phyloP scores from a whole-genome alignment of 2,329 filamentous ascomycete species.

The Exophiala alcalophila region DNA sequence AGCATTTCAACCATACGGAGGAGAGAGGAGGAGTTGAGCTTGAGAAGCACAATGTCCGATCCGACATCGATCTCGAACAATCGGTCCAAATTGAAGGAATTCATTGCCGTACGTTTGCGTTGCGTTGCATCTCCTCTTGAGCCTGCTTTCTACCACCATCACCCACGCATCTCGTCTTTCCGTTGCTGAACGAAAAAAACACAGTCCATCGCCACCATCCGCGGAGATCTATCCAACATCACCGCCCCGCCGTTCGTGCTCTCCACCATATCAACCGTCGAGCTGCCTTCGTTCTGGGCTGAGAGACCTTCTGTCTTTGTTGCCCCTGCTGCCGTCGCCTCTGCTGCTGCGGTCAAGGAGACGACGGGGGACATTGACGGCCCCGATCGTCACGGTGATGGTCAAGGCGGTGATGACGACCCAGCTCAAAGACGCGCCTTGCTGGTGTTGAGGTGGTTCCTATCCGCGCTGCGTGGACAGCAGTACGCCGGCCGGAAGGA shows the following conservation, averaged over 20 bases:
- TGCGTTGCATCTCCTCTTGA: background rate
- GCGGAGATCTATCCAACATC: conserved; percentile 74
- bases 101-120: conserved; percentile 28
- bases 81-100: conserved; percentile 34
- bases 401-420: no score
- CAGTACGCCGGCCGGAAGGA: conserved; percentile 37
- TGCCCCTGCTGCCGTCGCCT: conserved; percentile 76
- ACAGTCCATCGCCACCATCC: conserved; percentile 73
- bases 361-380: no score
- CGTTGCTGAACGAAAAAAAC: background rate
- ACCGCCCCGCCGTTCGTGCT: conserved; percentile 82
- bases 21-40: no score
- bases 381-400: no score
- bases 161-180: conserved; percentile 27
- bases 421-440: conserved; percentile 78
- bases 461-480: conserved; percentile 88
- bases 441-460: conserved; percentile 93
- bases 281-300: conserved; percentile 80
- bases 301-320: conserved; percentile 75
- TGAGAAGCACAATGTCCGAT: no score
- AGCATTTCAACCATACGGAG: no score
- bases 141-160: background rate
- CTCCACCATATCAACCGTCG: conserved; percentile 71
- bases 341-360: no score
- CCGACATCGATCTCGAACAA: conserved; percentile 20